A percentile compares a stretch with the other conserved stretches of the same genome.
Conservation (phyloP, 176 grass and related monocot species). For the Cenchrus purpureus region DNA sequence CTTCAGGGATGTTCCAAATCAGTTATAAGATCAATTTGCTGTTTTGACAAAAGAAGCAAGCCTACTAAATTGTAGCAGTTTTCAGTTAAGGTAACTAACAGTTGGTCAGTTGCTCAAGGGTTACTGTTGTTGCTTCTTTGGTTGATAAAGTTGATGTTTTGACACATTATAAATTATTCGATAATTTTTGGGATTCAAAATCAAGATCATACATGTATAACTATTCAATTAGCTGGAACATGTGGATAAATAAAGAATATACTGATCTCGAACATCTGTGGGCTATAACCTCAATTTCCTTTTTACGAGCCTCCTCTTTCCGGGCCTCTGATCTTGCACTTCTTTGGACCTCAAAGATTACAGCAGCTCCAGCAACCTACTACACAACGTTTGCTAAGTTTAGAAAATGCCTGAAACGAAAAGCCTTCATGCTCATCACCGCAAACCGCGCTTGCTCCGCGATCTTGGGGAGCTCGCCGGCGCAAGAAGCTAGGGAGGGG, state of each 20-base stretch:
- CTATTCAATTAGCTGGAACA: background rate
- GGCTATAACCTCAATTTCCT: constrained; percentile 68
- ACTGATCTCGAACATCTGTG: background rate
- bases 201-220: constrained; percentile 4
- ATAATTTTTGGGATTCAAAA: background rate
- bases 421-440: background rate
- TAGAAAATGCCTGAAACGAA: background rate
- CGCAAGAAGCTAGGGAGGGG: no score
- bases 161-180: background rate
- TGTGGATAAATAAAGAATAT: background rate
- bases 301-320: constrained; percentile 64
- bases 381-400: constrained; percentile 37
- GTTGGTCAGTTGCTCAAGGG: background rate
- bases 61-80: background rate
- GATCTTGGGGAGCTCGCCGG: no score
- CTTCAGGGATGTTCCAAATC: background rate
- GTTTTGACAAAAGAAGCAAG: background rate
- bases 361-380: constrained; percentile 68
- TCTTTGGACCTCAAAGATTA: constrained; percentile 82
- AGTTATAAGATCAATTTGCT: background rate
- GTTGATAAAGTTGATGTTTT: background rate
- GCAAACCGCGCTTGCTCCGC: no score
- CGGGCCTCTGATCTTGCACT: constrained; percentile 68
- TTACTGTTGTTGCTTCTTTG: background rate
- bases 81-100: constrained; percentile 17